Evolutionary conservation across 768 basidiomycete species (phyloP).

Genomic region (Hirschioporus abietinus): DNA sequence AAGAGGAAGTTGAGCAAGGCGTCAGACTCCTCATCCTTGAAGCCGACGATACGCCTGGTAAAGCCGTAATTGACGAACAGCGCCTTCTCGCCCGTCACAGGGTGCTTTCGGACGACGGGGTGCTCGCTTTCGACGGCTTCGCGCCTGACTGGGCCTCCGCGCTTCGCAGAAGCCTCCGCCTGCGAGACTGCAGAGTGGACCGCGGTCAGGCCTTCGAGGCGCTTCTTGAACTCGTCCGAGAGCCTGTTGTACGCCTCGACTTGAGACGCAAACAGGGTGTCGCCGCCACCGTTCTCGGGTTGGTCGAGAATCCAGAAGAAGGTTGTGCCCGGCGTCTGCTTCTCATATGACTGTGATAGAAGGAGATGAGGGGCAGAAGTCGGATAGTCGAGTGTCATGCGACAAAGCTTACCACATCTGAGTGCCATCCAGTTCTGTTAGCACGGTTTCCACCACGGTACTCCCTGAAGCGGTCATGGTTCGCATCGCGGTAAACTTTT

Average conservation of each 20-base stretch:
- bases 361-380: neutral
- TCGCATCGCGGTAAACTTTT: constrained; percentile 45
- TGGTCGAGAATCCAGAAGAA: constrained; percentile 54
- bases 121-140: constrained; percentile 49
- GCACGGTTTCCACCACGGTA: constrained; percentile 39
- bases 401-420: constrained; percentile 38
- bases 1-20: constrained; percentile 49
- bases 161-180: constrained; percentile 35
- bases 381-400: neutral
- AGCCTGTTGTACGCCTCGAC: constrained; percentile 57
- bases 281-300: constrained; percentile 32
- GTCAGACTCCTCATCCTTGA: constrained; percentile 49
- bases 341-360: constrained; percentile 42
- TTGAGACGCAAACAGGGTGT: constrained; percentile 52
- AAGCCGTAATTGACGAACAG: constrained; percentile 55
- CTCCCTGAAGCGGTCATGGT: constrained; percentile 38
- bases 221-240: constrained; percentile 50
- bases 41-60: constrained; percentile 50
- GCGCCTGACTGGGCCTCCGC: constrained; percentile 43
- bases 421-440: constrained; percentile 46
- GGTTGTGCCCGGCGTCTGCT: constrained; percentile 48
- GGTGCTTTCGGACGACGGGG: constrained; percentile 52
- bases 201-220: constrained; percentile 52
- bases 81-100: constrained; percentile 58
- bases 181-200: constrained; percentile 52